Evolutionary conservation across 495 filamentous ascomycete species (phyloP), one percentile per base, ranked within the genome.

Genomic region (Trypethelium eluteriae): DNA sequence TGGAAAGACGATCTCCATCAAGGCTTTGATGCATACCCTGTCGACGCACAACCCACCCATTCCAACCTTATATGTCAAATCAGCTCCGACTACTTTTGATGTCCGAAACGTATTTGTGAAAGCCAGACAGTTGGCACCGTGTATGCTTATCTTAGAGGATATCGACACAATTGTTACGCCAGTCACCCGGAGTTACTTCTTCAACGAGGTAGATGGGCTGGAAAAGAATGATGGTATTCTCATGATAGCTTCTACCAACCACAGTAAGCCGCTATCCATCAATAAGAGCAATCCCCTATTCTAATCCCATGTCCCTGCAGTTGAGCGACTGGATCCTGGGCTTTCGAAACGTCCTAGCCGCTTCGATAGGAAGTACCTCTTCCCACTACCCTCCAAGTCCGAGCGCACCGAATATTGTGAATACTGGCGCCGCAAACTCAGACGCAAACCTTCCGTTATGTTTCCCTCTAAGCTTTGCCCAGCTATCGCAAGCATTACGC

Each of bases 201-300:
- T 90, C 62, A 90, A 90, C 70, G 85, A 90, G 69, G 81, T 89
- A 2, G 87, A 90, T 68, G 88, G 88, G 0, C 76, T 90, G 32
- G 85, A 85, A 68, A 68, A 66, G 16, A 78, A 78, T 64, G 72
- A 78, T 57, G 76, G 76, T 36, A 77, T 78, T 41, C 68, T 76
- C 18, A 78, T 78, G 75, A 69, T 78, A 36, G 75, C 71, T 12
- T 70, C 67, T 36, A 78, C 74, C 5, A 78, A 78, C 63, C 71
- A 76, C 64, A 64, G 63, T 65, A 65, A 46, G 63, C 56, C 18
- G 12, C 3, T 25, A 38, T 16, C n/a, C 11, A 63, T 35, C 35
- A 11, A 39, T 4, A 35, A 6, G 11, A 12, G 6, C 14, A 10
- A 2, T 34, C 2, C 41, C 4, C 39, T 34, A 9, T 35, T 63